These are phyloP conservation scores for Discostella stelligeroides DNA, from an alignment of 108 stramenopile genomes.

Conservation along the genomic window DNA sequence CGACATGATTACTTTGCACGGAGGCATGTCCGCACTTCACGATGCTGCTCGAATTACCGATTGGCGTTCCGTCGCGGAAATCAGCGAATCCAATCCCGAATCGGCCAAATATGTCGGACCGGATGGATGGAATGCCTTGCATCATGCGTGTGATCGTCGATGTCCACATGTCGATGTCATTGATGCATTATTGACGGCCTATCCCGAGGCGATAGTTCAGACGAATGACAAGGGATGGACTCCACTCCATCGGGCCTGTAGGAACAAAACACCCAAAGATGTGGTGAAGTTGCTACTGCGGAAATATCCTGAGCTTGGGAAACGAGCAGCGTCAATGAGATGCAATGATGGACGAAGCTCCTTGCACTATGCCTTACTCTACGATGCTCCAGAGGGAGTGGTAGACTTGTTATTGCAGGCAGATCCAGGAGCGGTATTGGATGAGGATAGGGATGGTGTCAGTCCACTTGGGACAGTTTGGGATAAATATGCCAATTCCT, in stretches of 20 bases:
- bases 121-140: constrained; percentile 77
- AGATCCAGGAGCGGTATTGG: constrained; percentile 72
- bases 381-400: constrained; percentile 83
- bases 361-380: constrained; percentile 78
- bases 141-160: constrained; percentile 76
- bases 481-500: constrained; percentile 77
- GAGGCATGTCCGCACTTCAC: constrained; percentile 54
- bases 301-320: constrained; percentile 52
- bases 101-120: constrained; percentile 59
- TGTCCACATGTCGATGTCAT: constrained; percentile 72
- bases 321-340: constrained; percentile 47
- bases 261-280: constrained; percentile 73
- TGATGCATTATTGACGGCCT: constrained; percentile 61
- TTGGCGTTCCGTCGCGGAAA: constrained; percentile 47
- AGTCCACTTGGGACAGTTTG: constrained; percentile 72
- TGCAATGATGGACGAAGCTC: constrained; percentile 65
- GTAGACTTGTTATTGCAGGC: constrained; percentile 65
- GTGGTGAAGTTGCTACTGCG: constrained; percentile 64
- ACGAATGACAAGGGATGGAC: constrained; percentile 75
- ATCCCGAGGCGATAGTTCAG: constrained; percentile 65
- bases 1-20: no score
- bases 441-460: constrained; percentile 74
- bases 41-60: constrained; percentile 76
- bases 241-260: constrained; percentile 75
- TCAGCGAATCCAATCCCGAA: constrained; percentile 56